Evolutionary conservation across 352 stramenopile species (phyloP).

Genomic region (Phytophthora sp.): DNA sequence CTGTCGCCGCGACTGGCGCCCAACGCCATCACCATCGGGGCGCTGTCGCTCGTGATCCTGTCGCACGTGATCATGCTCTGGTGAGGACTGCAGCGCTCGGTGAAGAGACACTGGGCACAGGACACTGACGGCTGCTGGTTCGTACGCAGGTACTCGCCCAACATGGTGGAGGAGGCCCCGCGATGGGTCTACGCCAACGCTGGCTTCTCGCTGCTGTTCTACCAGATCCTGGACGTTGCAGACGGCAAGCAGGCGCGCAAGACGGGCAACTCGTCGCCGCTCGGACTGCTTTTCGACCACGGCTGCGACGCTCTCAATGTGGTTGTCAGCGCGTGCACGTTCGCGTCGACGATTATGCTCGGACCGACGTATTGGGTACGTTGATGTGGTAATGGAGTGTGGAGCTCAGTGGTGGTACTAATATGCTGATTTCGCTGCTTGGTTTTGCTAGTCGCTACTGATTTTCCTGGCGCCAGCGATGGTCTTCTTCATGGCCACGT

Average conservation of each 20-base stretch:
- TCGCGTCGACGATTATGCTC: conserved; percentile 88
- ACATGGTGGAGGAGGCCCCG: conserved; percentile 81
- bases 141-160: conserved; percentile 66
- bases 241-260: conserved; percentile 89
- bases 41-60: conserved; percentile 68
- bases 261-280: conserved; percentile 85
- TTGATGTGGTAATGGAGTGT: conserved; percentile 34
- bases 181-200: conserved; percentile 76
- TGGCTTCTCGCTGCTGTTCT: conserved; percentile 71
- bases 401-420: not conserved
- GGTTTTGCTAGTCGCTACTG: conserved; percentile 66
- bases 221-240: conserved; percentile 87
- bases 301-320: conserved; percentile 87
- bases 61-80: conserved; percentile 82
- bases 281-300: conserved; percentile 87
- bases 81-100: conserved; percentile 21
- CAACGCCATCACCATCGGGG: conserved; percentile 86
- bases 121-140: conserved; percentile 43
- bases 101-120: not conserved
- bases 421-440: conserved; percentile 2
- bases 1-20: conserved; percentile 72
- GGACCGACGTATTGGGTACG: conserved; percentile 81
- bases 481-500: conserved; percentile 98
- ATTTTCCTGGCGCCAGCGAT: conserved; percentile 72
- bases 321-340: conserved; percentile 83